phyloP scores from a whole-genome alignment of 2,329 filamentous ascomycete genomes.

The Huntiella moniliformis region DNA sequence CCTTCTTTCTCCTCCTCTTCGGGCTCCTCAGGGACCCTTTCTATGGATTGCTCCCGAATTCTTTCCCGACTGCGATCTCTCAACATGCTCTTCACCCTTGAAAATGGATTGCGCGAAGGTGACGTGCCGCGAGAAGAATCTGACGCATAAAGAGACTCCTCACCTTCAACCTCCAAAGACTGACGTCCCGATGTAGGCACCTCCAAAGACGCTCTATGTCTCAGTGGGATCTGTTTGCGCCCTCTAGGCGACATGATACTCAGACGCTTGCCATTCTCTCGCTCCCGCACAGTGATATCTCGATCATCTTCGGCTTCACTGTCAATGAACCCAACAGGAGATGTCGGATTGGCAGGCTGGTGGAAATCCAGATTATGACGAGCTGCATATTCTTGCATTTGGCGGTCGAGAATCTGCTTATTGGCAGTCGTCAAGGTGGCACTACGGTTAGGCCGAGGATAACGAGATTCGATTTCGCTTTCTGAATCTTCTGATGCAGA shows the following conservation, averaged over 20 bases:
- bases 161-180: not conserved
- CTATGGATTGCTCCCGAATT: constrained; percentile 5
- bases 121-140: constrained; percentile 41
- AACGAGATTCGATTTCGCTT: constrained; percentile 29
- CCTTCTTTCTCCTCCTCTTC: not conserved
- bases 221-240: no score
- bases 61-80: constrained; percentile 21
- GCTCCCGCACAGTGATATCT: no score
- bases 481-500: constrained; percentile 41
- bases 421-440: constrained; percentile 29
- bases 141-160: constrained; percentile 3
- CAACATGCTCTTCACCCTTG: constrained; percentile 36
- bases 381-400: constrained; percentile 42
- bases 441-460: constrained; percentile 22
- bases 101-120: constrained; percentile 40
- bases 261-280: no score
- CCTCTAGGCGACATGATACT: no score
- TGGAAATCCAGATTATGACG: constrained; percentile 23
- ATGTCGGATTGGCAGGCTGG: not conserved
- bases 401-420: constrained; percentile 38
- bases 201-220: no score
- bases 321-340: not conserved
- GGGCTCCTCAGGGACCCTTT: constrained; percentile 6
- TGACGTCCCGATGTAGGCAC: no score
- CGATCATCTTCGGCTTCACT: no score